A percentile compares a stretch with the other conserved stretches of the same genome.
phyloP scores from a whole-genome alignment of 2,329 filamentous ascomycete genomes.

The Pyrenophora tritici-repentis region DNA sequence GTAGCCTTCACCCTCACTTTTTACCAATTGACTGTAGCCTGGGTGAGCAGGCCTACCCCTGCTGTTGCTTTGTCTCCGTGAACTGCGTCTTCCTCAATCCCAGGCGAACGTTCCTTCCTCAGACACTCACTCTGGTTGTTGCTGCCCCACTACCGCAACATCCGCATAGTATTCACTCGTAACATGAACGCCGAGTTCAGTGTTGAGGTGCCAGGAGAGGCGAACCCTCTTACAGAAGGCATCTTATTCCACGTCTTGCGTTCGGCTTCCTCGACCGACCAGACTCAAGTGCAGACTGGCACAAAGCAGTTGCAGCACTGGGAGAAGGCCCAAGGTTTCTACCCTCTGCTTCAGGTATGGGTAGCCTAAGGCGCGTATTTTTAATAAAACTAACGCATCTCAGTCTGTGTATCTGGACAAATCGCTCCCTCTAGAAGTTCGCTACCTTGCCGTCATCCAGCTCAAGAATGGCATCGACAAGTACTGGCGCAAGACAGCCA shows the following conservation, averaged over 20 bases:
- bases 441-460: conserved; percentile 89
- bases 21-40: conserved; percentile 17
- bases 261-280: conserved; percentile 54
- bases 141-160: conserved; percentile 22
- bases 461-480: conserved; percentile 96
- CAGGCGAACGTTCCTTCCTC: not conserved
- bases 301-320: conserved; percentile 59
- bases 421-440: conserved; percentile 74
- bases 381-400: conserved; percentile 13
- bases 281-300: conserved; percentile 56
- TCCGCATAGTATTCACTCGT: not conserved
- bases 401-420: conserved; percentile 82
- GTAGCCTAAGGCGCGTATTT: not conserved
- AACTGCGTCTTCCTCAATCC: not conserved
- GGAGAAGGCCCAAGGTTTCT: conserved; percentile 56
- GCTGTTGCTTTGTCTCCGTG: not conserved
- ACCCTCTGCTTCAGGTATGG: conserved; percentile 52
- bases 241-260: conserved; percentile 55
- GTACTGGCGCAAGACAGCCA: conserved; percentile 84
- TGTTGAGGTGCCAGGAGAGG: conserved; percentile 78
- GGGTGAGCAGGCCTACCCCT: conserved; percentile 36
- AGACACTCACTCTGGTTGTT: not conserved
- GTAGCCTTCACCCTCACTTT: conserved; percentile 19
- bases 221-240: conserved; percentile 61
- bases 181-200: conserved; percentile 41